Base-by-base conservation (phyloP, 2,329 filamentous ascomycete genomes). In the Diaporthe destruens region DNA sequence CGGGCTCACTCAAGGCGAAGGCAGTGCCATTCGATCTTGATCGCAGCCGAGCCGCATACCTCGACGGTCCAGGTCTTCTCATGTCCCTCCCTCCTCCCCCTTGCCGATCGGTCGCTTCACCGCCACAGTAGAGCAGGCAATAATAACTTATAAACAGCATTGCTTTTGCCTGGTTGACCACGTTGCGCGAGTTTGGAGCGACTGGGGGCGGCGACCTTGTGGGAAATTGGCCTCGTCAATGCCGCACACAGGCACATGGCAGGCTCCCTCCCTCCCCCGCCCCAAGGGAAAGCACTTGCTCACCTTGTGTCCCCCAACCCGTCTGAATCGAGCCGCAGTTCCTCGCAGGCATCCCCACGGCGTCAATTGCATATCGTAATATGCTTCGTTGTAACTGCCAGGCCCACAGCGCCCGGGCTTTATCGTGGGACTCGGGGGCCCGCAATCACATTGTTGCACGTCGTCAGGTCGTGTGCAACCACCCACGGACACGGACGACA, bases 151-250 rank as follows among this genome's bases (percentile, higher is more conserved):
- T n/a, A 23, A 9, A 51, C n/a, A 59, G 11, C 34, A 32, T 49
- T 44, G 57, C n/a, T 6, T 25, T 12, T 44, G 39, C 36, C 29
- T 18, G 16, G 6, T 20, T 61, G 39, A 61, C 23, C n/a, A 61
- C 32, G 39, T 47, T 20, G 3, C 9, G 16, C 25, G 44, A 34
- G 18, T 25, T 65, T 44, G 29, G 61, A 32, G 25, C 42, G 29
- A 51, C 61, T n/a, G 23, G 32, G 59, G 34, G 42, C 42, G 20
- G 42, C 29, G 25, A 29, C 34, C 42, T 42, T 42, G 44, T n/a
- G 29, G 44, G 44, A 32, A 51, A 51, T 65, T 51, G 61, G 32
- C 32, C 44, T 65, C 44, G 32, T 65, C 44, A 65, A 65, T 51
- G 61, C 61, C 61, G 12, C 61, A 18, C 14, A 36, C 8, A 51